A percentile compares a stretch with the other conserved stretches of the same genome.
Conservation (phyloP, 2,329 filamentous ascomycete genomes). For the Verticillium alfalfae region DNA sequence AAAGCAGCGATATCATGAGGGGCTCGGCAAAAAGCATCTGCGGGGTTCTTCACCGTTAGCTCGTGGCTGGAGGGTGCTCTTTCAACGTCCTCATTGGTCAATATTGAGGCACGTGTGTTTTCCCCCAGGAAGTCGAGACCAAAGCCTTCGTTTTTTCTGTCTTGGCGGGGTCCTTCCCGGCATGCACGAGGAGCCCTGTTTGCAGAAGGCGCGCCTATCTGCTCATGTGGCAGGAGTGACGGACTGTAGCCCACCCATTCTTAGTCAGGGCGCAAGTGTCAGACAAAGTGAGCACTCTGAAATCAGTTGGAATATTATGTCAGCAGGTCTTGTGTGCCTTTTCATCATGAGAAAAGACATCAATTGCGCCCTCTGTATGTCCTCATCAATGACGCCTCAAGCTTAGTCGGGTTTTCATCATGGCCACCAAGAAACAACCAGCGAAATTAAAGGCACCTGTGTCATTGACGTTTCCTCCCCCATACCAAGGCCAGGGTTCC, state of each 20-base stretch:
- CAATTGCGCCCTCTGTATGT: background rate
- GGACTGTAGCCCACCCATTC: background rate
- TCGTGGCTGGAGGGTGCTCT: background rate
- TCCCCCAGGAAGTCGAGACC: background rate
- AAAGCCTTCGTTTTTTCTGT: background rate
- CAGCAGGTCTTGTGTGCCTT: background rate
- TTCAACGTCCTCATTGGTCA: background rate
- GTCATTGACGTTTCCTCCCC: constrained; percentile 2
- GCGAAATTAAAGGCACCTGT: background rate
- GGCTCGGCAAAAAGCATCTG: too few species aligned
- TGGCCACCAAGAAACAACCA: background rate
- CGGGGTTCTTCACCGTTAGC: background rate
- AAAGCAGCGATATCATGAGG: too few species aligned
- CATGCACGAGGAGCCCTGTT: background rate
- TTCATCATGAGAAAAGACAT: too few species aligned
- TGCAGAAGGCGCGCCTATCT: background rate
- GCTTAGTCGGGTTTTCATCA: background rate
- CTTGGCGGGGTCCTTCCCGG: background rate
- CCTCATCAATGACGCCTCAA: background rate
- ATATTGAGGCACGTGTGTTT: background rate
- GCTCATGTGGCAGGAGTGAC: background rate
- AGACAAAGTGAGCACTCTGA: too few species aligned
- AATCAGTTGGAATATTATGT: background rate
- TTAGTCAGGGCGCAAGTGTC: background rate
- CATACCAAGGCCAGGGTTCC: constrained; percentile 9